These are phyloP conservation scores for Didymella segeticola DNA, from an alignment of 2,329 filamentous ascomycete genomes.

Conservation along the genomic window DNA sequence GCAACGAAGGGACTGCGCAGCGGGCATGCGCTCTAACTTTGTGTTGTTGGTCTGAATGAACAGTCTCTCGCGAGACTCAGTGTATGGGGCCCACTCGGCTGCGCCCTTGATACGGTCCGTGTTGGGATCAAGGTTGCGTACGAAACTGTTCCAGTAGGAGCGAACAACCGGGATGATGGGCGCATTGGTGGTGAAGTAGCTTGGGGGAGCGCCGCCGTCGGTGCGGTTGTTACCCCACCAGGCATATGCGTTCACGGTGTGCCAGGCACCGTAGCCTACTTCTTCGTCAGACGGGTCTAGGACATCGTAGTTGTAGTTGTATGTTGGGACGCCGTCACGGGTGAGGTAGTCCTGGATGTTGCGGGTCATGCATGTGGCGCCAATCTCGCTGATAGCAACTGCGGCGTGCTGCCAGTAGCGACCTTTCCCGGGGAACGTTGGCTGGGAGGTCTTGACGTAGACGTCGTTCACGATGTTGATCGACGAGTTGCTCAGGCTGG, in stretches of 20 bases:
- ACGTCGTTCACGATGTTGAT: conserved; percentile 60
- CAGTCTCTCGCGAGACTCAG: conserved; percentile 36
- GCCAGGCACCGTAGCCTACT: conserved; percentile 67
- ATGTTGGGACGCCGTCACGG: conserved; percentile 55
- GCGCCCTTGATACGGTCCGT: conserved; percentile 53
- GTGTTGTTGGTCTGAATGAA: conserved; percentile 50
- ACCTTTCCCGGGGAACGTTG: conserved; percentile 56
- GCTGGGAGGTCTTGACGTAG: conserved; percentile 59
- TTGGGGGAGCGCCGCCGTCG: conserved; percentile 57
- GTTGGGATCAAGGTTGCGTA: conserved; percentile 72
- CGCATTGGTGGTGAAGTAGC: conserved; percentile 65
- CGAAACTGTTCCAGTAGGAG: conserved; percentile 77
- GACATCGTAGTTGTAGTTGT: conserved; percentile 75
- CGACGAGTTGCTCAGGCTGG: conserved; percentile 59
- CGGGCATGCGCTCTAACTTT: conserved; percentile 47
- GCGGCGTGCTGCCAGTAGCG: conserved; percentile 65
- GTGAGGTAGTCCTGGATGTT: conserved; percentile 57
- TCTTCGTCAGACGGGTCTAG: conserved; percentile 62
- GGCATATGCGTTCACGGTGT: conserved; percentile 70
- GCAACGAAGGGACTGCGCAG: conserved; percentile 17
- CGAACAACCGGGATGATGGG: conserved; percentile 67
- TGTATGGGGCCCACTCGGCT: conserved; percentile 61
- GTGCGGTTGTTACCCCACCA: conserved; percentile 71
- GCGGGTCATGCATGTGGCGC: conserved; percentile 69
- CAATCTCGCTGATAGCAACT: conserved; percentile 68